These are phyloP conservation scores for Colletotrichum navitas DNA, from an alignment of 2,329 filamentous ascomycete species.

Conservation along the genomic window DNA sequence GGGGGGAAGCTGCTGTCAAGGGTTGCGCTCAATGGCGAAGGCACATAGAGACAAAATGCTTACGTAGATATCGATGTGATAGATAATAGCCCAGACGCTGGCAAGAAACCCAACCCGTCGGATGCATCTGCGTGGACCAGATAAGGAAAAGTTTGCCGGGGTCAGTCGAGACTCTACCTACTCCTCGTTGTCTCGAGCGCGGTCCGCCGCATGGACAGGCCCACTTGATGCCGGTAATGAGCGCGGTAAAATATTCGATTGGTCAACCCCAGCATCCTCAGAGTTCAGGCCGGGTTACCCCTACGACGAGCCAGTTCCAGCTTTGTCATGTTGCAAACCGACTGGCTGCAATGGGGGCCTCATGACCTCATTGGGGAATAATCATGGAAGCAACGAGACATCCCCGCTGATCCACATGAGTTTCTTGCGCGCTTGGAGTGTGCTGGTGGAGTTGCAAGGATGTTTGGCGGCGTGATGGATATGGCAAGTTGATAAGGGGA, in stretches of 20 bases:
- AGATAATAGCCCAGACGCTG: neutral
- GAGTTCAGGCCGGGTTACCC: slow-evolving; percentile 12
- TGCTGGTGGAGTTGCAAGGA: neutral
- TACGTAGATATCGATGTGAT: slow-evolving; percentile 6
- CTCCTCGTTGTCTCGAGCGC: slow-evolving; percentile 21
- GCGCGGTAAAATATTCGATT: slow-evolving; percentile 34
- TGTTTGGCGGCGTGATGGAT: neutral
- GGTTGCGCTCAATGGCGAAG: neutral
- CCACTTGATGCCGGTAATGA: slow-evolving; percentile 17
- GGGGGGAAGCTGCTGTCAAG: neutral
- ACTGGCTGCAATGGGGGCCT: neutral
- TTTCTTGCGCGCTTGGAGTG: neutral
- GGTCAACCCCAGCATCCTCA: slow-evolving; percentile 10
- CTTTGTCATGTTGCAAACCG: neutral
- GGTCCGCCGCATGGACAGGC: slow-evolving; percentile 30
- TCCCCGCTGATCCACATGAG: slow-evolving; percentile 9
- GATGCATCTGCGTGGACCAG: slow-evolving; percentile 27
- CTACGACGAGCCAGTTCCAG: slow-evolving; percentile 5
- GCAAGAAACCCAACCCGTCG: slow-evolving; percentile 8
- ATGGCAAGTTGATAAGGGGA: neutral
- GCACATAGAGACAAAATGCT: neutral
- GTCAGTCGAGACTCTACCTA: neutral
- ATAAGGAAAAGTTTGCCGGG: slow-evolving; percentile 36
- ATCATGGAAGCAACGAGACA: neutral
- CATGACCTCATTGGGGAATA: neutral